phyloP scores from a whole-genome alignment of 2,329 filamentous ascomycete genomes.

The Calonectria honghensis region DNA sequence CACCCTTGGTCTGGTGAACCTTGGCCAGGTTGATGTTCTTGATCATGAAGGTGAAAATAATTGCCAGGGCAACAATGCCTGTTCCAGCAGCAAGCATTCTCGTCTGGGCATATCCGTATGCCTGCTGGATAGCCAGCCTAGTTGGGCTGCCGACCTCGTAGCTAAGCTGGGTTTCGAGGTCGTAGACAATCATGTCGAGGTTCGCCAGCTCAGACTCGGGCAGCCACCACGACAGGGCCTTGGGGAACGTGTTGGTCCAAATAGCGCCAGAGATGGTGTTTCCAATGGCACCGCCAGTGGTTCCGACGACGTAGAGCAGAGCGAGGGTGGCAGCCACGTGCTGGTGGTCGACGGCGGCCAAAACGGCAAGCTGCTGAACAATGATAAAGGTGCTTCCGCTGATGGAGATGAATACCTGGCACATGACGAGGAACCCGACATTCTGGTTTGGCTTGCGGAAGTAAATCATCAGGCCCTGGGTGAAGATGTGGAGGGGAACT shows the following conservation, averaged over 20 bases:
- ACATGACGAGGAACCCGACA: conserved; percentile 68
- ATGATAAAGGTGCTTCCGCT: conserved; percentile 70
- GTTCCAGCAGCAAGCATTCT: conserved; percentile 66
- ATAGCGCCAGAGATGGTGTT: conserved; percentile 57
- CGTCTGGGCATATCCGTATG: conserved; percentile 73
- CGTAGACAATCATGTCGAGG: conserved; percentile 70
- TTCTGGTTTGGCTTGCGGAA: conserved; percentile 59
- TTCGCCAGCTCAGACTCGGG: conserved; percentile 63
- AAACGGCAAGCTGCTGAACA: conserved; percentile 54
- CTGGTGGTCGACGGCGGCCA: conserved; percentile 58
- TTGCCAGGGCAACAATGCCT: conserved; percentile 56
- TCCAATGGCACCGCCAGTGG: conserved; percentile 56
- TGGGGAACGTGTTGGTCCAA: conserved; percentile 58
- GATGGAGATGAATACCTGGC: conserved; percentile 71
- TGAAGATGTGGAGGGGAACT: conserved; percentile 72
- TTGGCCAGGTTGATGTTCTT: conserved; percentile 70
- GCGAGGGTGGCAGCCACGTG: conserved; percentile 58
- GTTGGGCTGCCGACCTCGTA: conserved; percentile 68
- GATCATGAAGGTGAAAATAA: conserved; percentile 66
- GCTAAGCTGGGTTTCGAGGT: conserved; percentile 69
- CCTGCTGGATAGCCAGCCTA: conserved; percentile 73
- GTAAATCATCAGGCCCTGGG: conserved; percentile 65
- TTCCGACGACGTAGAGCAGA: conserved; percentile 53
- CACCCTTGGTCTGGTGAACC: conserved; percentile 71
- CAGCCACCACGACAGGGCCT: conserved; percentile 71